Evolutionary conservation across 139 green algal genomes (phyloP).

Genomic region (Protoeuglena noctilucae): DNA sequence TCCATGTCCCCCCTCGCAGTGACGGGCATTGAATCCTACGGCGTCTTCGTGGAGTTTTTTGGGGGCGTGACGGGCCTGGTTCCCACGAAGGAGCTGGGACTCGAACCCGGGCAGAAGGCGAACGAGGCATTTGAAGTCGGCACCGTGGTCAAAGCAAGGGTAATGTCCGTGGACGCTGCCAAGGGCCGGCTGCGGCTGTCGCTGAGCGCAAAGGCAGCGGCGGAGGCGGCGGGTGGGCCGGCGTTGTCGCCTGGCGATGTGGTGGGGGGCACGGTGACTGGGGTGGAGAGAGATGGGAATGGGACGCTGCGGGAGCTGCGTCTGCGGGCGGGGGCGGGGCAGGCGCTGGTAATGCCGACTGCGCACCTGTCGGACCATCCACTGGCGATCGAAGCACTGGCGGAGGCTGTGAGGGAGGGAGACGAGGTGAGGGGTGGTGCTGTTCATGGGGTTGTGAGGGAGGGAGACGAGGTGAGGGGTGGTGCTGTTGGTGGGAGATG

Average conservation of each 20-base stretch:
- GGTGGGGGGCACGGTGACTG: conserved; percentile 11
- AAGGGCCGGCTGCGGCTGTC: background rate
- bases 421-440: conserved; percentile 18
- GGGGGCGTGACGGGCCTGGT: conserved; percentile 46
- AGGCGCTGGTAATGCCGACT: conserved; percentile 20
- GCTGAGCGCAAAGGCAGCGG: conserved; percentile 2
- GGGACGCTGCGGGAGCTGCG: too few species aligned
- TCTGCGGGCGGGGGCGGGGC: background rate
- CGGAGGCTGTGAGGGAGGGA: conserved; percentile 18
- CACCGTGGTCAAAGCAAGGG: conserved; percentile 21
- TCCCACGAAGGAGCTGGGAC: conserved; percentile 34
- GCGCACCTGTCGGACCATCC: conserved; percentile 66
- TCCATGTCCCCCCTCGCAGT: too few species aligned
- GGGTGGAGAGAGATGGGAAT: background rate
- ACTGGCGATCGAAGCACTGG: conserved; percentile 26
- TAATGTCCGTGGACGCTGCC: background rate
- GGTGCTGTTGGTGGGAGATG: conserved; percentile 14
- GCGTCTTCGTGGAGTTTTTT: conserved; percentile 80
- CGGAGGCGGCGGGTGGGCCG: conserved; percentile 17
- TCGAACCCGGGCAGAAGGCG: conserved; percentile 34
- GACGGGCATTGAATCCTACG: conserved; percentile 56
- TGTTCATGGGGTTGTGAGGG: too few species aligned
- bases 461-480: too few species aligned
- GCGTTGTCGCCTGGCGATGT: conserved; percentile 32
- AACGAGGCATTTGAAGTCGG: conserved; percentile 34